Conservation (phyloP, 768 basidiomycete species). For the Trametes coccinea region DNA sequence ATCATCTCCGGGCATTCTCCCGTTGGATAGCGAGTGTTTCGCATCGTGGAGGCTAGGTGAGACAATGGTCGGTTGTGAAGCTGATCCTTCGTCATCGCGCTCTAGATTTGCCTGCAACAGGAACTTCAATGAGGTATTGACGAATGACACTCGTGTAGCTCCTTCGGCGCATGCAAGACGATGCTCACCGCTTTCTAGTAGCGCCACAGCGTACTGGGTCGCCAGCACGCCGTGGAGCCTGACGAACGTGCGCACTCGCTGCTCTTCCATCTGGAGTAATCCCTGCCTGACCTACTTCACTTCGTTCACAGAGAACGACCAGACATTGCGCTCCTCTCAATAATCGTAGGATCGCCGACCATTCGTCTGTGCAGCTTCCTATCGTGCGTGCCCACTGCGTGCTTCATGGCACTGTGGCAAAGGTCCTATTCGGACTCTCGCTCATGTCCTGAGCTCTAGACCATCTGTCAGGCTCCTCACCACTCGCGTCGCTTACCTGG, state of each 20-base stretch:
- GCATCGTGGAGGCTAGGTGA: not conserved
- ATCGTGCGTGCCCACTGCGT: constrained; percentile 4
- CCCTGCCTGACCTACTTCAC: not conserved
- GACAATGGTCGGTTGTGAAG: not conserved
- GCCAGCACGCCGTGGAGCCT: not conserved
- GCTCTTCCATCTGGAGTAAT: constrained; percentile 1
- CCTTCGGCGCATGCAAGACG: not conserved
- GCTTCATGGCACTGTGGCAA: not conserved
- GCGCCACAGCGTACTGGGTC: not conserved
- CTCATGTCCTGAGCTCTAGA: not conserved
- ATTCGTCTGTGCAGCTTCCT: not conserved
- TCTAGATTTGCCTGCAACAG: not conserved
- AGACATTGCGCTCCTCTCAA: not conserved
- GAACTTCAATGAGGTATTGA: not conserved
- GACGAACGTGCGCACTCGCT: constrained; percentile 19
- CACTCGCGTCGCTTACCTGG: not conserved
- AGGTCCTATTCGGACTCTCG: not conserved
- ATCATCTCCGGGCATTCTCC: constrained; percentile 9
- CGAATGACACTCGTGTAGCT: not conserved
- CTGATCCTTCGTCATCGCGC: constrained; percentile 1
- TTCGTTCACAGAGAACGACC: not conserved
- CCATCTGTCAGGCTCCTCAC: not conserved
- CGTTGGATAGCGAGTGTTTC: not conserved
- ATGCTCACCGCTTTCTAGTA: not conserved
- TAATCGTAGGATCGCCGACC: constrained; percentile 1